Base-by-base conservation (phyloP, 345 rosid species). In the Populus alba region DNA sequence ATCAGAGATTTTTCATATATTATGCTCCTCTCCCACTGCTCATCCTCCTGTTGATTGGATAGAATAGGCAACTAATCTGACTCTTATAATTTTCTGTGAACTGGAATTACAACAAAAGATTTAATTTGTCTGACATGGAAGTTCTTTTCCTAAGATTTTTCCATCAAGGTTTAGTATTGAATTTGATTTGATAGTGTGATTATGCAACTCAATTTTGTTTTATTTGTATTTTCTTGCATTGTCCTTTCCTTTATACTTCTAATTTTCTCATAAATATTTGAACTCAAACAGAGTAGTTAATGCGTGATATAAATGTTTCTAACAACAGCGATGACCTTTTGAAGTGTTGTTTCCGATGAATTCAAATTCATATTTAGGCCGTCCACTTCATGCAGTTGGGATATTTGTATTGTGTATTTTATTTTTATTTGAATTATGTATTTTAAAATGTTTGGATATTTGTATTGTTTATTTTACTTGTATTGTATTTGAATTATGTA, bases 371-470 rank as follows among this genome's bases (percentile, higher is more conserved):
- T 81, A 77, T 75, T 43, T 82, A 97, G 99, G 90, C 80, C 83
- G 73, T 74, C 91, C 85, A 75, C 94, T 89, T 76, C 96, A 83
- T 91, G 94, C 89, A 74, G 97, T 93, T 75, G 89, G 97, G 78
- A 97, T n/a, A n/a, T n/a, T n/a, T n/a, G n/a, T n/a, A n/a, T n/a
- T n/a, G n/a, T n/a, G n/a, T n/a, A n/a, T n/a, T n/a, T n/a, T n/a
- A n/a, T n/a, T n/a, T n/a, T n/a, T n/a, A n/a, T n/a, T n/a, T n/a
- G n/a, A n/a, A n/a, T n/a, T n/a, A n/a, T n/a, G n/a, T n/a, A n/a
- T n/a, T n/a, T n/a, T n/a, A n/a, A n/a, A n/a, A n/a, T n/a, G n/a
- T n/a, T n/a, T n/a, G n/a, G n/a, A n/a, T n/a, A n/a, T 25, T 25
- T 25, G 27, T 25, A 25, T 25, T 25, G 27, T 25, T 25, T 25